These are phyloP conservation scores for Opeltia flavorubescens DNA, from an alignment of 495 filamentous ascomycete species.

Conservation along the genomic window DNA sequence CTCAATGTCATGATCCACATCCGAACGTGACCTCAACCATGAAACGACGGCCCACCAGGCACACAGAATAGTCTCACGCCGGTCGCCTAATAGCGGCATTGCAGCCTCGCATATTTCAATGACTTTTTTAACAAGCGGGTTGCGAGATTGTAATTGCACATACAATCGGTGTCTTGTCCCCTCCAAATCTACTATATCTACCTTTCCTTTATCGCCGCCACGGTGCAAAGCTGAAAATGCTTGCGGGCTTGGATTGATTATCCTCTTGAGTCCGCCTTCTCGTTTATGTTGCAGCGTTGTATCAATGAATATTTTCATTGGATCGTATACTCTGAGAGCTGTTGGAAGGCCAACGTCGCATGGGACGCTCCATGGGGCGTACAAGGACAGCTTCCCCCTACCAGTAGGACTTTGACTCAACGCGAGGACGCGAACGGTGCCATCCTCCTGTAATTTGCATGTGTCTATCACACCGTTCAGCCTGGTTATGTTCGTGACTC, in stretches of 20 bases:
- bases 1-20: constrained; percentile 44
- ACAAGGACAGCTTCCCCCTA: constrained; percentile 49
- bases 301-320: constrained; percentile 24
- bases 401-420: constrained; percentile 51
- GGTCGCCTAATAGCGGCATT: constrained; percentile 39
- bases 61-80: constrained; percentile 48
- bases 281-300: constrained; percentile 22
- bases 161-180: constrained; percentile 48
- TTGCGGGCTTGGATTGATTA: constrained; percentile 35
- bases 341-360: constrained; percentile 40
- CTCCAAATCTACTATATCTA: constrained; percentile 50
- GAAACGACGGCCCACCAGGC: constrained; percentile 67
- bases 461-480: constrained; percentile 52
- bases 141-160: constrained; percentile 51
- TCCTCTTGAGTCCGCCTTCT: constrained; percentile 38
- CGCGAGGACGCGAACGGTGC: constrained; percentile 51
- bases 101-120: constrained; percentile 49
- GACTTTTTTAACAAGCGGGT: constrained; percentile 40
- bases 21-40: constrained; percentile 43
- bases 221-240: constrained; percentile 30
- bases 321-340: constrained; percentile 32
- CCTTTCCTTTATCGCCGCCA: constrained; percentile 34
- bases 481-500: constrained; percentile 19
- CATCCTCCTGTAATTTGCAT: constrained; percentile 57
- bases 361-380: constrained; percentile 58